phyloP scores from a whole-genome alignment of 2,329 filamentous ascomycete species.

The Colletotrichum musae region DNA sequence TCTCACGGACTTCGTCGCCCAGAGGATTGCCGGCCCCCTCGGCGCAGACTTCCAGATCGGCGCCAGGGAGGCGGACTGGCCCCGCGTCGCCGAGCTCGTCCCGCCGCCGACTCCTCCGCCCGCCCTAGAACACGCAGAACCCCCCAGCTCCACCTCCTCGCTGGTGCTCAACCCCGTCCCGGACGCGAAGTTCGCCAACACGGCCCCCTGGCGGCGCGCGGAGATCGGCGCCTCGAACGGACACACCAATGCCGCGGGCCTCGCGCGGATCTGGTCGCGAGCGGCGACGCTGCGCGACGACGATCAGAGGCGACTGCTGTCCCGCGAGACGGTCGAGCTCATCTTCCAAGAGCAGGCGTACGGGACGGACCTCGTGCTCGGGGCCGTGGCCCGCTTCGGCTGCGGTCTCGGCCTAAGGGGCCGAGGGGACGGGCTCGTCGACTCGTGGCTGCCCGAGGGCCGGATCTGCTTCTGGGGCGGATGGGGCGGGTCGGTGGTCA shows the following conservation, averaged over 20 bases:
- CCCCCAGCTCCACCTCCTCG: no score
- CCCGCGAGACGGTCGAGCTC: conserved; percentile 56
- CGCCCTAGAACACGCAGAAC: no score
- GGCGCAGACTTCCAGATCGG: conserved; percentile 64
- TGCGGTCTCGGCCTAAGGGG: conserved; percentile 57
- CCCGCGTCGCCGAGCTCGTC: conserved; percentile 54
- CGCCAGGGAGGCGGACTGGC: conserved; percentile 56
- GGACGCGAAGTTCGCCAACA: conserved; percentile 41
- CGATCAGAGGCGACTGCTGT: conserved; percentile 51
- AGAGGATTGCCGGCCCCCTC: conserved; percentile 56
- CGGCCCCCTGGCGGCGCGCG: conserved; percentile 52
- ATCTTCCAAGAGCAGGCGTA: conserved; percentile 61
- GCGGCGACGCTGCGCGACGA: conserved; percentile 43
- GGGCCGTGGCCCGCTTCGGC: conserved; percentile 54
- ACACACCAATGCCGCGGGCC: conserved; percentile 58
- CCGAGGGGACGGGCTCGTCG: conserved; percentile 44
- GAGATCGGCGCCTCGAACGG: conserved; percentile 61
- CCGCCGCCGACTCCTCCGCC: conserved; percentile 37
- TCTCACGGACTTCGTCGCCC: conserved; percentile 56
- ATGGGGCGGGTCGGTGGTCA: conserved; percentile 59
- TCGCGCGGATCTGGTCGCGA: conserved; percentile 57
- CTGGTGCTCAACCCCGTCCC: conserved; percentile 47
- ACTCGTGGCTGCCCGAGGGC: conserved; percentile 52
- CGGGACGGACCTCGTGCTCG: conserved; percentile 57
- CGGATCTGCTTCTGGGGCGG: conserved; percentile 57